These are phyloP conservation scores for Coemansia sp. DNA, from an alignment of 192 early-diverging fungal species.

Conservation along the genomic window DNA sequence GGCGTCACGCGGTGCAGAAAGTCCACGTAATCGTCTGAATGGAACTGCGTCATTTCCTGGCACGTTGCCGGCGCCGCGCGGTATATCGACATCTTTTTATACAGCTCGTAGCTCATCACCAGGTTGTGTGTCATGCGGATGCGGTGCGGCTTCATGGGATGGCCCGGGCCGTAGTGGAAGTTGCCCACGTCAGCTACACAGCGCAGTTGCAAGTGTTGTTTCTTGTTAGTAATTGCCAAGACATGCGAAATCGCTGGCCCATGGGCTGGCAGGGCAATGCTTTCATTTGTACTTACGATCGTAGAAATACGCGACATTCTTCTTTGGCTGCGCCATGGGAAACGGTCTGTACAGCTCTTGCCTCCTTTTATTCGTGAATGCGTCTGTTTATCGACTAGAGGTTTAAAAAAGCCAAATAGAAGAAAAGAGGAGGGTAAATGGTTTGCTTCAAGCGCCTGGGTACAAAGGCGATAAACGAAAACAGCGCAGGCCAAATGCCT, in stretches of 20 bases:
- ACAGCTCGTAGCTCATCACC: slow-evolving; percentile 93
- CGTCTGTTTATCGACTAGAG: background rate
- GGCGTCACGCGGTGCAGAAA: slow-evolving; percentile 83
- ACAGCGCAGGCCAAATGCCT: background rate
- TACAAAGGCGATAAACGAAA: background rate
- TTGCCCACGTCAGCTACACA: slow-evolving; percentile 65
- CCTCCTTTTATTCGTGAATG: background rate
- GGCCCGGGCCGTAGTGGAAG: slow-evolving; percentile 90
- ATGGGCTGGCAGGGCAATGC: background rate
- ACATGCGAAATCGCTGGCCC: background rate
- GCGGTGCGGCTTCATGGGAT: slow-evolving; percentile 98
- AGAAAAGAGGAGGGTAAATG: background rate
- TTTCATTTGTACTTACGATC: slow-evolving; percentile 37
- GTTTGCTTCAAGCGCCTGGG: background rate
- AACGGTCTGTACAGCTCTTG: slow-evolving; percentile 1
- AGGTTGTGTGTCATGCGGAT: slow-evolving; percentile 96
- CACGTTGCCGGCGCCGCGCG: slow-evolving; percentile 81
- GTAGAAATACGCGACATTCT: slow-evolving; percentile 56
- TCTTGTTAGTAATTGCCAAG: background rate
- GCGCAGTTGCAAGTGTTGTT: background rate
- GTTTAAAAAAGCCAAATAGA: background rate
- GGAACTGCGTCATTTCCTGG: slow-evolving; percentile 94
- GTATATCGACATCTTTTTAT: slow-evolving; percentile 90
- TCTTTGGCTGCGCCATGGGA: slow-evolving; percentile 30
- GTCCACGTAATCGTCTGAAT: slow-evolving; percentile 93